Conservation (phyloP, 768 basidiomycete genomes). For the Dioszegia crocea region DNA sequence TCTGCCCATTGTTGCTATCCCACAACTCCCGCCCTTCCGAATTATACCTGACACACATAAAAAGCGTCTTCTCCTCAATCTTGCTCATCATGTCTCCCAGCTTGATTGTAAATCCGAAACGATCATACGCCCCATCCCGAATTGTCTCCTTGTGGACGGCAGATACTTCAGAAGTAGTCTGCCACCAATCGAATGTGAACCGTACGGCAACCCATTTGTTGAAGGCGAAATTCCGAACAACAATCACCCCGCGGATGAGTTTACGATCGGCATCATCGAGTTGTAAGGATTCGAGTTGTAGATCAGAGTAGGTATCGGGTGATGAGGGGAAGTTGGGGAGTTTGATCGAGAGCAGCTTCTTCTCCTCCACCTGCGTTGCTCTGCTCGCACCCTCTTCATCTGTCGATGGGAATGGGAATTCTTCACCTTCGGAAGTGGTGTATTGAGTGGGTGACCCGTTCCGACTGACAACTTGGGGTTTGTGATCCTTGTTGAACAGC, state of each 20-base stretch:
- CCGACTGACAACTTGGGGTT: constrained; percentile 85
- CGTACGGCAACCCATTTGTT: constrained; percentile 81
- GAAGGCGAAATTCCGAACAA: constrained; percentile 80
- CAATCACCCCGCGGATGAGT: constrained; percentile 66
- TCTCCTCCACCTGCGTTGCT: constrained; percentile 6
- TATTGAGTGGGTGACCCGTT: constrained; percentile 77
- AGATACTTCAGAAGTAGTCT: constrained; percentile 88
- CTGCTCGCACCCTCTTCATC: constrained; percentile 37
- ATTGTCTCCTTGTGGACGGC: constrained; percentile 62
- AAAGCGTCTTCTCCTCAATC: constrained; percentile 73
- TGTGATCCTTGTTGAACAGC: constrained; percentile 89
- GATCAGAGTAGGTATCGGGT: constrained; percentile 47
- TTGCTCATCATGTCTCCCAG: constrained; percentile 74
- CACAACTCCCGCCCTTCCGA: constrained; percentile 74
- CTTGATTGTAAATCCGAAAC: constrained; percentile 49
- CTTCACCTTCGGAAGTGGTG: constrained; percentile 55
- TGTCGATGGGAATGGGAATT: constrained; percentile 51
- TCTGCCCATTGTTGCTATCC: constrained; percentile 80
- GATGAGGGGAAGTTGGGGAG: constrained; percentile 64
- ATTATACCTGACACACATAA: constrained; percentile 64
- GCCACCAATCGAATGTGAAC: constrained; percentile 93
- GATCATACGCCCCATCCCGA: constrained; percentile 44
- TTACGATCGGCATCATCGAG: constrained; percentile 50
- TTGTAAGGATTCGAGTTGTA: constrained; percentile 52
- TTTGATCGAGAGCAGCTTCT: constrained; percentile 54